These are phyloP conservation scores for Amylocarpus encephaloides DNA, from an alignment of 2,329 filamentous ascomycete species.

Conservation along the genomic window DNA sequence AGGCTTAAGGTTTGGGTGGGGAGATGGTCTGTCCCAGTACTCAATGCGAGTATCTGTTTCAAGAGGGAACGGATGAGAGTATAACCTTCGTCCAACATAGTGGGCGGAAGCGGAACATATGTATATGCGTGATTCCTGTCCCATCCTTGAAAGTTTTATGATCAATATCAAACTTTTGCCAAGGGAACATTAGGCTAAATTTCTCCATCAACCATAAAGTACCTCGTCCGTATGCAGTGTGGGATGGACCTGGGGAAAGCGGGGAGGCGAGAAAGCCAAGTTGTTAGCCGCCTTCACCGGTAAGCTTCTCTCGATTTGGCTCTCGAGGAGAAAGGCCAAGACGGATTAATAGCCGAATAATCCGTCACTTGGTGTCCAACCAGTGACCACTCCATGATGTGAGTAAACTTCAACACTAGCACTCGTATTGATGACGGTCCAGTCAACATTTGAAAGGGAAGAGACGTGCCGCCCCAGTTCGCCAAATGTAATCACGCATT, in stretches of 20 bases:
- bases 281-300: not conserved
- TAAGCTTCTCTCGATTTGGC: not conserved
- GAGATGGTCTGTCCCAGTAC: not conserved
- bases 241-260: constrained; percentile 2
- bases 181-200: not conserved
- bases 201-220: not conserved
- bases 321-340: constrained; percentile 1
- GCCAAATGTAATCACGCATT: not conserved
- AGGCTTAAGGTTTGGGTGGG: not conserved
- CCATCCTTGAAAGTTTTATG: not conserved
- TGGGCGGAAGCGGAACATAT: not conserved
- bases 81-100: too few relatives aligned
- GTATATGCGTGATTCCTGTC: not conserved
- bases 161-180: not conserved
- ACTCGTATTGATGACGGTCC: not conserved
- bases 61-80: too few relatives aligned
- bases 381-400: not conserved
- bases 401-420: not conserved
- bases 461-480: not conserved
- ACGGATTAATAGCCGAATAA: constrained; percentile 1
- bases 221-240: not conserved
- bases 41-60: not conserved
- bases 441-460: not conserved
- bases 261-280: not conserved
- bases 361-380: not conserved